Conservation (phyloP, 2,329 filamentous ascomycete genomes). For the Fusarium camptoceras region DNA sequence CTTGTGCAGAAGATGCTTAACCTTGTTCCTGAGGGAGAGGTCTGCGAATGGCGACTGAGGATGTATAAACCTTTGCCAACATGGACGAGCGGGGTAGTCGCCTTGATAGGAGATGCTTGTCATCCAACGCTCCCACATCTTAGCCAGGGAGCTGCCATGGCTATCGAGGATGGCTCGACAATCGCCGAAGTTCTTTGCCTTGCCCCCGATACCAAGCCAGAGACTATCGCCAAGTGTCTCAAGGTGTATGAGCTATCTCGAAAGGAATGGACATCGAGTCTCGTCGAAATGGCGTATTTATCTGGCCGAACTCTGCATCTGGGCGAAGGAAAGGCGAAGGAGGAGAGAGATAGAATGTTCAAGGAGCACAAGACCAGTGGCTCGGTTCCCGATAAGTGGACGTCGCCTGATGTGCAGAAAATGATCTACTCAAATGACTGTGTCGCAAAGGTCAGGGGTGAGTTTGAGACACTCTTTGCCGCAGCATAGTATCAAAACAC, state of each 20-base stretch:
- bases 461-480: constrained; percentile 41
- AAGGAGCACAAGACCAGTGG: constrained; percentile 62
- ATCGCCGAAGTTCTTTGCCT: constrained; percentile 41
- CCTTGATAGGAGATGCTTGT: constrained; percentile 72
- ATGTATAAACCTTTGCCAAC: constrained; percentile 71
- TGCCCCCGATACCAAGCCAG: constrained; percentile 37
- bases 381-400: constrained; percentile 75
- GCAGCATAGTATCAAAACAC: constrained; percentile 24
- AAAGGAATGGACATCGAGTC: constrained; percentile 45
- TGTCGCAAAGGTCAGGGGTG: constrained; percentile 56
- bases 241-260: constrained; percentile 45
- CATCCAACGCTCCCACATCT: constrained; percentile 76
- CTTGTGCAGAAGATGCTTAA: constrained; percentile 70
- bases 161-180: constrained; percentile 72
- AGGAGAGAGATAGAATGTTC: constrained; percentile 69
- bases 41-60: constrained; percentile 74
- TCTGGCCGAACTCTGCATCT: constrained; percentile 66
- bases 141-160: constrained; percentile 75
- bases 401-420: constrained; percentile 75
- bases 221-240: constrained; percentile 44
- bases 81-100: constrained; percentile 68
- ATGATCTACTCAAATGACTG: constrained; percentile 75
- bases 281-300: constrained; percentile 43
- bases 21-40: constrained; percentile 71
- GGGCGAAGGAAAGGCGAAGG: constrained; percentile 67